Base-by-base conservation (phyloP, 2,329 filamentous ascomycete species). In the Fonsecaea multimorphosa region DNA sequence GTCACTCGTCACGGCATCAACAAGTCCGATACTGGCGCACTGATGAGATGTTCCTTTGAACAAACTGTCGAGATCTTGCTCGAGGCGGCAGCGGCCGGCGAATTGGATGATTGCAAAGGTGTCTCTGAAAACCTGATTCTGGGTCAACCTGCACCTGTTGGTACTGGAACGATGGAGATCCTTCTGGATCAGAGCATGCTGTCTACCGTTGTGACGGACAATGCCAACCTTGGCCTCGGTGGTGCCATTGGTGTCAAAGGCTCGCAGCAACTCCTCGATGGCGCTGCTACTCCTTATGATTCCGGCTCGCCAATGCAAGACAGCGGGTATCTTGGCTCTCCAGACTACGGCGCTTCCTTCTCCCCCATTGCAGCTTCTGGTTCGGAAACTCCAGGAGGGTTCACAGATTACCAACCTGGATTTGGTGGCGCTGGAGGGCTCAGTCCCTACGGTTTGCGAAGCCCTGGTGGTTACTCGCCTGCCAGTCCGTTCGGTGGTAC, bases 41-140 rank as follows among this genome's bases (percentile, higher is more conserved):
- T 99, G 74, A 99, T 99, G 95, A 91, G 95, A 78, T 99, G 96
- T 84, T 99, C 95, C 1, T 99, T 99, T 81, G 95, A 99, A 80
- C 96, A 99, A 79, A 99, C 95, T 0, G 95, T 99, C 46, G 96
- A 99, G 77, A 99, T 99, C 83, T 84, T 99, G 60, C 87, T 99
- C 22, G 95, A 99, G 76, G 96, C 95, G 67, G 95, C 95, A 27
- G 92, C 93, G 16, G 92, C 92, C 58, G 95, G 95, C 76, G 95
- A 99, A 79, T 85, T 99, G 34, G 95, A 99, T 76, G 95, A 99
- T 79, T 99, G 96, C 82, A 91, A 93, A 67, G 95, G 95, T 84
- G 94, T 99, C 58, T 98, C 95, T 16, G 95, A 99, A 81, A 99
- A 99, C 81, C 90, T 99, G 76, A 99, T 99, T 87, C 87, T 99